phyloP scores from a whole-genome alignment of 345 rosid species.

The Eucalyptus coolabah region DNA sequence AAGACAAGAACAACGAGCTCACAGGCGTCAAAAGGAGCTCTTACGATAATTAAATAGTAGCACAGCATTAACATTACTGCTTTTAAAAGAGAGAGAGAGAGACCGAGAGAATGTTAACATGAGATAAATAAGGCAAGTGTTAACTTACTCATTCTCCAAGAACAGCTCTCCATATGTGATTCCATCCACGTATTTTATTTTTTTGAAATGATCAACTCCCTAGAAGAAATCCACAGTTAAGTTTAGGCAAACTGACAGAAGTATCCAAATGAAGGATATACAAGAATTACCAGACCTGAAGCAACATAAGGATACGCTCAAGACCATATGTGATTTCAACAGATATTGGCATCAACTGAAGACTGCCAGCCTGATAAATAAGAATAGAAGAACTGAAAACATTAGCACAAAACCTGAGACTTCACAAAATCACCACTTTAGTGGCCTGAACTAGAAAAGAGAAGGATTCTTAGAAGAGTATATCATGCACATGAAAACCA shows the following conservation, averaged over 20 bases:
- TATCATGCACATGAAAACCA: not conserved
- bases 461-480: not conserved
- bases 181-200: constrained; percentile 84
- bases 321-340: constrained; percentile 98
- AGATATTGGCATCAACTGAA: constrained; percentile 80
- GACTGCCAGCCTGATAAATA: constrained; percentile 72
- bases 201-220: constrained; percentile 99
- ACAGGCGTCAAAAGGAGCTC: not conserved
- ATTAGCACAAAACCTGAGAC: not conserved
- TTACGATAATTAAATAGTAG: not conserved
- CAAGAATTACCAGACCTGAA: constrained; percentile 49
- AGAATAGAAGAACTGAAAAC: not conserved
- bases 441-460: not conserved
- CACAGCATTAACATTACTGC: not conserved
- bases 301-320: constrained; percentile 94
- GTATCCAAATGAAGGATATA: not conserved
- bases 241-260: constrained; percentile 7
- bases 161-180: constrained; percentile 95
- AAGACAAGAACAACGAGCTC: not conserved
- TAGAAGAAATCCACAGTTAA: constrained; percentile 13
- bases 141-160: constrained; percentile 83
- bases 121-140: not conserved
- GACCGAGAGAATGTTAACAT: not conserved
- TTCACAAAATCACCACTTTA: not conserved
- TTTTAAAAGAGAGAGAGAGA: not conserved